Base-by-base conservation (phyloP, 106 monocot genomes). In the Alisma plantagoaquatica region DNA sequence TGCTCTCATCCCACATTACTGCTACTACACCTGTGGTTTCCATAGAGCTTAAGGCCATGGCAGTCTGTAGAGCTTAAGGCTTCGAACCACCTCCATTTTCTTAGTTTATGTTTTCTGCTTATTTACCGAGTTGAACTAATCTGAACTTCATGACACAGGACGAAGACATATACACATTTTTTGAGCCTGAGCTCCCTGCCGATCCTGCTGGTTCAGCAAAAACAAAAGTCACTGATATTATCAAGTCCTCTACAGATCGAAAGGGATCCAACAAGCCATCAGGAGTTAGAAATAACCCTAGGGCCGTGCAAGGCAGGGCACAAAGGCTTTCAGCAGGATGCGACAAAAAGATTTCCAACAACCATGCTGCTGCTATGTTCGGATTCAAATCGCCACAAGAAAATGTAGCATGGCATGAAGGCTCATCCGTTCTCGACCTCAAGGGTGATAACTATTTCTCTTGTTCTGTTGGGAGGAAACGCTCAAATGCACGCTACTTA, bases 361-460 rank as follows among this genome's bases (percentile, higher is more conserved):
- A 64, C 19, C 64, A 68, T 19, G 75, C 58, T 33, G n/a, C n/a
- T n/a, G 15, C 61, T 23, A 2, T 58, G 38, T 45, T 47, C 23
- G 60, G 75, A 21, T 60, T 53, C 54, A 65, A 74, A 23, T 46
- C 67, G 14, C 59, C 77, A 17, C 79, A 77, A 26, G 87, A 83
- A 23, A 70, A 30, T 27, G 63, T 68, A 20, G 67, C 86, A 14
- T 94, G 87, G 87, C 80, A 77, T 18, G 84, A 91, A 51, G 80
- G 91, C 20, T 91, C 84, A 0, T 91, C 91, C 0, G 91, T 91
- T 61, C 77, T 91, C 2, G 91, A 91, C 50, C 84, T 91, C 32
- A 91, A 91, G 49, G 91, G 81, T 1, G 84, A 91, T 27, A 91
- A 91, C 48, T 91, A 91, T 67, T 91, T 91, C 66, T 91, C 91